Evolutionary conservation across 2,329 filamentous ascomycete genomes (phyloP).

Genomic region (Akanthomyces muscarius): DNA sequence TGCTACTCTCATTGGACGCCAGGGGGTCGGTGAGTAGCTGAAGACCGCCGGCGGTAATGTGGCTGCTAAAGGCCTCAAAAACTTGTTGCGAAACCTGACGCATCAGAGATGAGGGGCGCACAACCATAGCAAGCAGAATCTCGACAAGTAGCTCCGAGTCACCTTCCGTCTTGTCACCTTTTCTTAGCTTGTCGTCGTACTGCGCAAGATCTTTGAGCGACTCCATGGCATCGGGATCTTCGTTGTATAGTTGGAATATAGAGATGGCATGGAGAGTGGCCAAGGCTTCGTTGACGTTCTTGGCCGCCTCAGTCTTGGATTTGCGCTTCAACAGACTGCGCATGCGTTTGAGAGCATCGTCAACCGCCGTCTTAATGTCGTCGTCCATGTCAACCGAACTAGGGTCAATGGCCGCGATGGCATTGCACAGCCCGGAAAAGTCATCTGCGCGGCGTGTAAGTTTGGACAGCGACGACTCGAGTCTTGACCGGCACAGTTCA

Average conservation of each 20-base stretch:
- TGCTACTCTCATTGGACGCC: conserved; percentile 71
- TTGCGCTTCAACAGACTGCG: conserved; percentile 47
- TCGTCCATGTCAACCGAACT: conserved; percentile 52
- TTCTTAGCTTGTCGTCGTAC: conserved; percentile 64
- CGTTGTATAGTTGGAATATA: conserved; percentile 84
- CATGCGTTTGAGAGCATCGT: conserved; percentile 50
- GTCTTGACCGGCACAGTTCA: conserved; percentile 51
- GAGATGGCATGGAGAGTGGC: conserved; percentile 79
- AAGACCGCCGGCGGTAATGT: conserved; percentile 70
- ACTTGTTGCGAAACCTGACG: conserved; percentile 84
- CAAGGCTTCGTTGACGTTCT: conserved; percentile 56
- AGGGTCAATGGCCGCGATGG: conserved; percentile 50
- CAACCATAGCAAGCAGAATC: conserved; percentile 83
- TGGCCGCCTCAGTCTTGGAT: conserved; percentile 33
- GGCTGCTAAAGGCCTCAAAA: conserved; percentile 74
- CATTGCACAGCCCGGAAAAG: conserved; percentile 50
- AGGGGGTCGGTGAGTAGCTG: conserved; percentile 65
- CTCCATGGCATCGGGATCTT: conserved; percentile 78
- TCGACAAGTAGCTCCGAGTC: conserved; percentile 75
- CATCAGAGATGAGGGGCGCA: conserved; percentile 78
- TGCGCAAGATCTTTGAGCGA: conserved; percentile 77
- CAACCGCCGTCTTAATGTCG: conserved; percentile 49
- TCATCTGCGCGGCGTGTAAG: conserved; percentile 52
- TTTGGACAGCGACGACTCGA: conserved; percentile 56
- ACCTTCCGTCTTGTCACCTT: conserved; percentile 49